Conservation (phyloP, 441 rosid species). For the Codiaeum variegatum region DNA sequence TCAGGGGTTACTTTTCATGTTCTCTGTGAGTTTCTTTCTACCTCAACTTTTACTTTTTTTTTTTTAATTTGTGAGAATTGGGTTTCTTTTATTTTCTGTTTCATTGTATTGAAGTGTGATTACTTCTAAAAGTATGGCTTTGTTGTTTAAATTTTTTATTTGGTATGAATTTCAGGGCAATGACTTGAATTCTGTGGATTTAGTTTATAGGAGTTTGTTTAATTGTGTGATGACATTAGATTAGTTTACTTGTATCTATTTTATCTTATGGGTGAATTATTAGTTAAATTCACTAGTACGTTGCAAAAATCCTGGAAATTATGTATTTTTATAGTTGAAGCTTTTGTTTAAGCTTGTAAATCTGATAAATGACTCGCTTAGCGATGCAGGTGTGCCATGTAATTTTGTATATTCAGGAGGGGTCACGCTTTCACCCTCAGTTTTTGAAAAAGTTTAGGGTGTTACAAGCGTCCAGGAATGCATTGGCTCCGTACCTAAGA, state of each 20-base stretch:
- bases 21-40: constrained; percentile 56
- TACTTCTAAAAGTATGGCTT: neutral
- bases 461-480: constrained; percentile 71
- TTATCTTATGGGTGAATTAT: neutral
- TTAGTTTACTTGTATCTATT: neutral
- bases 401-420: constrained; percentile 59
- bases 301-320: neutral
- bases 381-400: constrained; percentile 87
- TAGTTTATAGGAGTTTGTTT: neutral
- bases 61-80: neutral
- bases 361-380: constrained; percentile 32
- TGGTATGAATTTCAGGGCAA: neutral
- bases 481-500: constrained; percentile 52
- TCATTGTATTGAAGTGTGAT: no score
- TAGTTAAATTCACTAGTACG: neutral
- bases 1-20: constrained; percentile 81
- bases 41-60: neutral
- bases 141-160: neutral
- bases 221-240: neutral
- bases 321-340: neutral
- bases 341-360: constrained; percentile 1
- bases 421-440: constrained; percentile 58
- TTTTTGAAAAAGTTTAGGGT: constrained; percentile 64
- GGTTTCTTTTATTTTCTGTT: no score
- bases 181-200: neutral